Evolutionary conservation across 768 basidiomycete genomes (phyloP).

Genomic region (Tubosaeta sp.): DNA sequence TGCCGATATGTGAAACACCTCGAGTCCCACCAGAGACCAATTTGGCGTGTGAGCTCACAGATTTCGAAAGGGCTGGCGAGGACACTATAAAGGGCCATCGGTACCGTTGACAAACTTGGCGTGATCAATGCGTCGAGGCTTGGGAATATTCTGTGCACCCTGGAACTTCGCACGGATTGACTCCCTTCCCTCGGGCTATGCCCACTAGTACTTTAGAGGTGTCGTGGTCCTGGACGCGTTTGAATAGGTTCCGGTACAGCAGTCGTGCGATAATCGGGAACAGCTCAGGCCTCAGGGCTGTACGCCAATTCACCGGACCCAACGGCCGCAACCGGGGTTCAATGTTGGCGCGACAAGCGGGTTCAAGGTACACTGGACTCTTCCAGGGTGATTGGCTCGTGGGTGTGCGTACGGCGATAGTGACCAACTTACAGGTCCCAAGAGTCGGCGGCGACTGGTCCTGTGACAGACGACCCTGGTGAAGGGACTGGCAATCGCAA

Average conservation of each 20-base stretch:
- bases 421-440: not conserved
- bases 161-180: not conserved
- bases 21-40: not conserved
- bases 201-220: not conserved
- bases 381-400: not conserved
- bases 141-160: not conserved
- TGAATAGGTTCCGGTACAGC: not conserved
- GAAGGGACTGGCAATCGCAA: not conserved
- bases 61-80: not conserved
- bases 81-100: not conserved
- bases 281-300: not conserved
- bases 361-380: not conserved
- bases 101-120: not conserved
- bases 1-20: not conserved
- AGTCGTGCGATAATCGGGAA: not conserved
- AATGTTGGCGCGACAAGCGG: not conserved
- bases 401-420: not conserved
- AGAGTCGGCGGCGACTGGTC: not conserved
- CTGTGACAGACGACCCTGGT: no score
- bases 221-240: not conserved
- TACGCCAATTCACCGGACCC: not conserved
- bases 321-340: not conserved
- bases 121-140: not conserved
- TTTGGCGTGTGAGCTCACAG: not conserved
- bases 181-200: not conserved